Percentiles rank a stretch among this genome's conserved stretches.
Conservation (phyloP, 2,329 filamentous ascomycete species). For the Ramularia endophylla region DNA sequence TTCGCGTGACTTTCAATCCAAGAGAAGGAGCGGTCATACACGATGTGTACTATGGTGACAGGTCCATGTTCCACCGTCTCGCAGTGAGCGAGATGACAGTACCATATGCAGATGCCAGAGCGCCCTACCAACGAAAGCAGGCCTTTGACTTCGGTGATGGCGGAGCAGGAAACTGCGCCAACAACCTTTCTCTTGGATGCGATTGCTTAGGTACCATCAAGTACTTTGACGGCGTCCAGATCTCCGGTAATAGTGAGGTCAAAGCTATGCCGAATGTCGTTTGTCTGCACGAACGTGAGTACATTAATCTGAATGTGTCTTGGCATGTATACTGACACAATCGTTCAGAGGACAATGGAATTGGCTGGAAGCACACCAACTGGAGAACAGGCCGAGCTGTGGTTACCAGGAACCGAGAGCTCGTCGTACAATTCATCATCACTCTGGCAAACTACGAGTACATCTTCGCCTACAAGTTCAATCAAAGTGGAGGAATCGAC, state of each 20-base stretch:
- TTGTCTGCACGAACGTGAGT: slow-evolving; percentile 56
- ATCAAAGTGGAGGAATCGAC: slow-evolving; percentile 56
- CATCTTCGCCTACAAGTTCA: slow-evolving; percentile 58
- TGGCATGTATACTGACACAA: no score
- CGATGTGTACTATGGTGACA: slow-evolving; percentile 61
- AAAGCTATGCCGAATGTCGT: slow-evolving; percentile 54
- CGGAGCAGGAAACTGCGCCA: slow-evolving; percentile 60
- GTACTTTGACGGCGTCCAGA: slow-evolving; percentile 55
- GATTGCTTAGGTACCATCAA: slow-evolving; percentile 55
- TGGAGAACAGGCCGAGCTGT: slow-evolving; percentile 57
- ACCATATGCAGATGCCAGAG: slow-evolving; percentile 57
- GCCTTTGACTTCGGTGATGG: slow-evolving; percentile 68
- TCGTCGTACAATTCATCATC: slow-evolving; percentile 61
- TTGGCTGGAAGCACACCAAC: slow-evolving; percentile 66
- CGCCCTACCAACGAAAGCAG: slow-evolving; percentile 62
- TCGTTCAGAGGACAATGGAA: slow-evolving; percentile 53
- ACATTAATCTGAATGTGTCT: no score
- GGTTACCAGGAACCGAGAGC: slow-evolving; percentile 54
- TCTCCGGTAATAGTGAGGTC: slow-evolving; percentile 50
- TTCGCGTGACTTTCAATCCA: slow-evolving; percentile 63
- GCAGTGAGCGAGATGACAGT: slow-evolving; percentile 59
- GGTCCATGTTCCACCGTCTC: slow-evolving; percentile 61
- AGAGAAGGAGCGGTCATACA: slow-evolving; percentile 66
- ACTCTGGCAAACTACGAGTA: slow-evolving; percentile 68
- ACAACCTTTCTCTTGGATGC: slow-evolving; percentile 62